These are phyloP conservation scores for Metschnikowia matae DNA, from an alignment of 805 yeast species.

Conservation along the genomic window DNA sequence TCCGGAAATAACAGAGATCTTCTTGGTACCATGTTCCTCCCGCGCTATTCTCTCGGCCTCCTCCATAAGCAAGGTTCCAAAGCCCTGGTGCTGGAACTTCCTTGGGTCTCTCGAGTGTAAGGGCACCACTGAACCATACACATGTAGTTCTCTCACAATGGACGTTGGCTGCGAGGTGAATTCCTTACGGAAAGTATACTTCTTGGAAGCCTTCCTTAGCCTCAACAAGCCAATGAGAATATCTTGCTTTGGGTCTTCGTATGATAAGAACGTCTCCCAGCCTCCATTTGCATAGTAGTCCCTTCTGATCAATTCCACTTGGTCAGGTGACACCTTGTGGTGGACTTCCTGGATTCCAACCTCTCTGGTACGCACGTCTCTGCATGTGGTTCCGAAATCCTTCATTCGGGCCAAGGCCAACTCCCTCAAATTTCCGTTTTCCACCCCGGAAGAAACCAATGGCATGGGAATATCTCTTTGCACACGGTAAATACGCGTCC, in stretches of 20 bases:
- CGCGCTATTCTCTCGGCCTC: constrained; percentile 95
- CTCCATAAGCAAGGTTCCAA: constrained; percentile 95
- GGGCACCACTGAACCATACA: constrained; percentile 96
- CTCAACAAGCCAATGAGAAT: constrained; percentile 88
- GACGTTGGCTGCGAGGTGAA: constrained; percentile 81
- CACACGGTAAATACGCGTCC: constrained; percentile 98
- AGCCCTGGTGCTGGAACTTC: constrained; percentile 98
- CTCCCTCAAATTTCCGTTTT: constrained; percentile 94
- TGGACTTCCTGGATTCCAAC: constrained; percentile 99
- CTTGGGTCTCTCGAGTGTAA: constrained; percentile 94
- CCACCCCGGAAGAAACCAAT: constrained; percentile 94
- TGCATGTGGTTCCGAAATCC: constrained; percentile 92
- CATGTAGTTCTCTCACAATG: constrained; percentile 94
- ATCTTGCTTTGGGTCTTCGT: constrained; percentile 96
- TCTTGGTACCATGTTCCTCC: constrained; percentile 90
- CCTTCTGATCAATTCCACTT: constrained; percentile 90
- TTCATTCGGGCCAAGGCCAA: constrained; percentile 96
- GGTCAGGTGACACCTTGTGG: constrained; percentile 94
- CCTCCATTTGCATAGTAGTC: constrained; percentile 98
- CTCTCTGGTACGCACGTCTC: constrained; percentile 96
- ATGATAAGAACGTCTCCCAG: constrained; percentile 95
- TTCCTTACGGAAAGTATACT: constrained; percentile 87
- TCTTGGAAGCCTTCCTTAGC: constrained; percentile 81
- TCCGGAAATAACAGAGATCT: constrained; percentile 92
- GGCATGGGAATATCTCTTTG: constrained; percentile 99